Percentiles rank a stretch among this genome's conserved stretches.
Evolutionary conservation across 345 rosid genomes (phyloP).

Genomic region (Ceriops decandra): DNA sequence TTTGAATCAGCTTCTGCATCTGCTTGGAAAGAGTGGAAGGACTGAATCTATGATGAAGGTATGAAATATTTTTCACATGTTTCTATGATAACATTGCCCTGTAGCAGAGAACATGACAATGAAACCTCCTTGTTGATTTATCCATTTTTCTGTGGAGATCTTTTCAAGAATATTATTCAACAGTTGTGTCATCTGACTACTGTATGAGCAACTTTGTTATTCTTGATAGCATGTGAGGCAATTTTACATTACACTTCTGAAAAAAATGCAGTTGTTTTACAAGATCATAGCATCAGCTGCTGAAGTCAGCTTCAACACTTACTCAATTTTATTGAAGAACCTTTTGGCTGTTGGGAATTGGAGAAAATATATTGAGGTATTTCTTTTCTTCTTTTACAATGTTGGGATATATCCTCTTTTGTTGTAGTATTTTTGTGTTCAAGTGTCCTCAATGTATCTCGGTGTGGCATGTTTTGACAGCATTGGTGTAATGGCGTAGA

Average conservation of each 20-base stretch:
- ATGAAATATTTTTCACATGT: slow-evolving; percentile 3
- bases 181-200: too few species aligned
- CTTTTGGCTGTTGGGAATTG: slow-evolving; percentile 78
- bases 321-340: slow-evolving; percentile 60
- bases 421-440: slow-evolving; percentile 1
- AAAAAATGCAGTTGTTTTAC: slow-evolving; percentile 57
- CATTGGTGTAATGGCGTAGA: neutral
- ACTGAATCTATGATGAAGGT: slow-evolving; percentile 84
- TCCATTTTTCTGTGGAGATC: neutral
- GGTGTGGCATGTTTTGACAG: slow-evolving; percentile 1
- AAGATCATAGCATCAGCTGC: slow-evolving; percentile 60
- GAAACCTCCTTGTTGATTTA: neutral
- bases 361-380: slow-evolving; percentile 95
- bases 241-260: too few species aligned
- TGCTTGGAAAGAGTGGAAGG: slow-evolving; percentile 81
- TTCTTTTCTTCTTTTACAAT: neutral
- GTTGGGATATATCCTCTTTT: neutral
- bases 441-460: neutral
- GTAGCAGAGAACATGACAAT: neutral
- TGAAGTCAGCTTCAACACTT: slow-evolving; percentile 54
- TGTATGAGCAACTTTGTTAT: too few species aligned
- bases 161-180: too few species aligned
- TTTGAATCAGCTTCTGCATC: slow-evolving; percentile 69
- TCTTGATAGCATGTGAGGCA: too few species aligned
- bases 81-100: neutral